Conservation (phyloP, 352 stramenopile species). For the Aphanomyces stellatus region DNA sequence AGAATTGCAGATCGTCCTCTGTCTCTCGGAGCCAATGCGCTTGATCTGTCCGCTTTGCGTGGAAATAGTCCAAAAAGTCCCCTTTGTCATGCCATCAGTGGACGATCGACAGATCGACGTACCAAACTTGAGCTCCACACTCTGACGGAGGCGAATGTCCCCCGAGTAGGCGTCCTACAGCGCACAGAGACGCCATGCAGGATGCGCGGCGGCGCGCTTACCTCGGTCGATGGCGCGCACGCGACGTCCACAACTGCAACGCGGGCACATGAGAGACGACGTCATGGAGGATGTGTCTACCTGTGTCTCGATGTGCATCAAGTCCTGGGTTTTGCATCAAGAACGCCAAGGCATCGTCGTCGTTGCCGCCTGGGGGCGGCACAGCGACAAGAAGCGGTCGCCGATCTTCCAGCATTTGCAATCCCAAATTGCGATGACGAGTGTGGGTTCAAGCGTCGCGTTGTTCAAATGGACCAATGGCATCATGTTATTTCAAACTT, state of each 20-base stretch:
- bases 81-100: not conserved
- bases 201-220: not conserved
- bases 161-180: slow-evolving; percentile 42
- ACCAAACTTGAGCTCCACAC: slow-evolving; percentile 68
- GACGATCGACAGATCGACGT: not conserved
- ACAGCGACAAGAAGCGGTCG: not conserved
- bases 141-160: slow-evolving; percentile 49
- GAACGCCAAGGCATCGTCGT: not conserved
- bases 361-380: too few relatives aligned
- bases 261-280: not conserved
- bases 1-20: slow-evolving; percentile 63
- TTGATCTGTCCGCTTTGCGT: slow-evolving; percentile 29
- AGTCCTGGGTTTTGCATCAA: not conserved
- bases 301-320: slow-evolving; percentile 20
- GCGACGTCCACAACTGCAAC: slow-evolving; percentile 63
- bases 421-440: too few relatives aligned
- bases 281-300: slow-evolving; percentile 14
- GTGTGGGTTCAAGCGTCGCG: too few relatives aligned
- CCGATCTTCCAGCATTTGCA: not conserved
- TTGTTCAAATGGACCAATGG: too few relatives aligned
- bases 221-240: slow-evolving; percentile 24
- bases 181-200: slow-evolving; percentile 26
- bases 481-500: too few relatives aligned
- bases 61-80: slow-evolving; percentile 70
- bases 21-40: slow-evolving; percentile 63